phyloP scores from a whole-genome alignment of 208 protist species.

The Leishmania mexicana region DNA sequence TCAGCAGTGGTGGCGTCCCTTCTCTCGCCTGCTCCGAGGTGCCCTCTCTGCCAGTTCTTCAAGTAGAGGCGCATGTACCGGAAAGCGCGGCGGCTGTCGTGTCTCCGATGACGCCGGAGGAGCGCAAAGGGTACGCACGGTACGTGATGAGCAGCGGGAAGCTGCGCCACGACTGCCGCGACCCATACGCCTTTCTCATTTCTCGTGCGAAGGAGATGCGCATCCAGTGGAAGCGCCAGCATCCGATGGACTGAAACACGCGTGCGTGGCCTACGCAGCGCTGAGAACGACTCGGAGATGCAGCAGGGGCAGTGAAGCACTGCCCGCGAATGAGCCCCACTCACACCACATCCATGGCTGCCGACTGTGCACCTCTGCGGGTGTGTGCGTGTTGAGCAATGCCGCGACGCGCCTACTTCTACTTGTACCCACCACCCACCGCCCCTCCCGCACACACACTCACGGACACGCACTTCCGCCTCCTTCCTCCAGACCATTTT shows the following conservation, averaged over 20 bases:
- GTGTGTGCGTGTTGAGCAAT: not conserved
- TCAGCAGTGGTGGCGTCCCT: conserved; percentile 14
- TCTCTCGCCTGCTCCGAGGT: conserved; percentile 18
- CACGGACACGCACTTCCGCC: not conserved
- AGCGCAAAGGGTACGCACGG: conserved; percentile 50
- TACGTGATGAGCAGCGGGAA: conserved; percentile 83
- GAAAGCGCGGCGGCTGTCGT: conserved; percentile 10
- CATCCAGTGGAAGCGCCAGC: conserved; percentile 30
- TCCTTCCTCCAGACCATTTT: not conserved
- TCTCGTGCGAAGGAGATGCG: conserved; percentile 45
- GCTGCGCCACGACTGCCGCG: conserved; percentile 75
- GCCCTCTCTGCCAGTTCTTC: conserved; percentile 28
- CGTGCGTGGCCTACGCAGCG: not conserved
- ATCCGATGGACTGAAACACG: conserved; percentile 12
- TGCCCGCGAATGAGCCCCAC: not conserved
- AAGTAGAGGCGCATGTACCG: conserved; percentile 14
- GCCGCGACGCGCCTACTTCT: not conserved
- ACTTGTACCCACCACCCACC: not conserved
- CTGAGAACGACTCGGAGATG: not conserved
- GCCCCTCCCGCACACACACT: too few species aligned
- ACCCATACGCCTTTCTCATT: conserved; percentile 74
- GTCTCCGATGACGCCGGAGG: conserved; percentile 35
- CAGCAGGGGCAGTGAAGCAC: not conserved
- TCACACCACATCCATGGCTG: not conserved
- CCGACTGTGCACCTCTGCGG: not conserved